Evolutionary conservation across 805 yeast genomes (phyloP).

Genomic region (Brettanomyces bruxellensis): DNA sequence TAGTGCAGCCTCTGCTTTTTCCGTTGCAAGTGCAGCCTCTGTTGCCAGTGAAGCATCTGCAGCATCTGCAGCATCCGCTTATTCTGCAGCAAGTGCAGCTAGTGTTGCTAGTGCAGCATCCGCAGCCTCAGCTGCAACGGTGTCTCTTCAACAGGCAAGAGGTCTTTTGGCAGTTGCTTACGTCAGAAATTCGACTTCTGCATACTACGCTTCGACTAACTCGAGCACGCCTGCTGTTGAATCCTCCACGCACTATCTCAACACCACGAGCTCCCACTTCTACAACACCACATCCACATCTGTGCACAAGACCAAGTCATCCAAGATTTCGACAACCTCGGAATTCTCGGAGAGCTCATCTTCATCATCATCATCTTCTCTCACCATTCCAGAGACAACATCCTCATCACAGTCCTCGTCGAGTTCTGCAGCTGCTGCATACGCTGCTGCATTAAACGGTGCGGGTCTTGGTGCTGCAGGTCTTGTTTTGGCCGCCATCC

Average conservation of each 20-base stretch:
- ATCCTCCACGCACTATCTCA: constrained; percentile 3
- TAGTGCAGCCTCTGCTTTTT: constrained; percentile 8
- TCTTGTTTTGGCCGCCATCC: constrained; percentile 27
- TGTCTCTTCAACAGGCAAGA: constrained; percentile 25
- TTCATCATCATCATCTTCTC: not conserved
- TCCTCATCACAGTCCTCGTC: constrained; percentile 2
- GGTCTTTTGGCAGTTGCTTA: constrained; percentile 35
- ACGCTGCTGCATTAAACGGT: constrained; percentile 23
- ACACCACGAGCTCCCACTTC: constrained; percentile 4
- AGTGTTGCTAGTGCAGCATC: constrained; percentile 15
- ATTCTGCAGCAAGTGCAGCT: constrained; percentile 11
- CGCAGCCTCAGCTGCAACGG: constrained; percentile 16
- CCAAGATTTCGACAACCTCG: constrained; percentile 3
- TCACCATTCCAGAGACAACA: not conserved
- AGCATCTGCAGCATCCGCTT: constrained; percentile 15
- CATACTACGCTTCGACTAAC: constrained; percentile 3
- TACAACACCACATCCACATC: constrained; percentile 8
- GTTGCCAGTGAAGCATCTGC: constrained; percentile 15
- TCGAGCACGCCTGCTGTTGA: not conserved
- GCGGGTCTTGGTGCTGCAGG: constrained; percentile 27
- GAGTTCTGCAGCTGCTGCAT: constrained; percentile 4
- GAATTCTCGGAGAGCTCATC: not conserved
- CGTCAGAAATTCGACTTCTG: constrained; percentile 17
- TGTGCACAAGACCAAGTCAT: not conserved
- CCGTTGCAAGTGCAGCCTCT: constrained; percentile 14